Base-by-base conservation (phyloP, 768 basidiomycete species). In the Trametes gibbosa region DNA sequence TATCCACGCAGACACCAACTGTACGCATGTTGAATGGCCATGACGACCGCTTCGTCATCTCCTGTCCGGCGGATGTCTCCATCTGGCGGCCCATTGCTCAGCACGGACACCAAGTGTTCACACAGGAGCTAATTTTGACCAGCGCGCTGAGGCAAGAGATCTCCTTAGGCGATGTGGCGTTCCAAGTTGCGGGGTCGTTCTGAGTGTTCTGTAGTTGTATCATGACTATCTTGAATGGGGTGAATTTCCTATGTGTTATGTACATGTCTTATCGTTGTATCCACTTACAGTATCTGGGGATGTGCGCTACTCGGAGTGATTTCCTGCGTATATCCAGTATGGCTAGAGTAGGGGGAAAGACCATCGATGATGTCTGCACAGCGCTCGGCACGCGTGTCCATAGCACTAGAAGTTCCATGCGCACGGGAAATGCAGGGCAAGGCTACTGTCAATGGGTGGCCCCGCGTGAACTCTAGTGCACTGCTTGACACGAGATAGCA, bases 111-210 rank as follows among this genome's bases (percentile, higher is more conserved):
- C 76, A 76, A 19, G 78, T 93, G n/a, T 92, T 90, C 70, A 80
- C 79, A 0, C 79, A 81, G 27, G 90, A 92, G 68, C 73, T 93
- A 25, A 69, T 94, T 14, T 70, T 92, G 58, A 82, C 76, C 34
- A 83, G 79, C 0, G 82, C 84, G 0, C 69, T 92, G 68, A 83
- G 76, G 59, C 92, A 92, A 69, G 72, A 85, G 63, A 75, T 90
- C 21, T 82, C 84, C 23, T 89, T 84, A 83, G 79, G 89, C 24
- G 77, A 79, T 16, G 23, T 19, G 1, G 32, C 39, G n/a, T 58
- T 50, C 46, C 46, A 17, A 10, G 56, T 62, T 7, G 27, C 56
- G 4, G 56, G 51, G 2, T 58, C 61, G 3, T 56, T 46, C 46
- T 49, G 46, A 53, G 29, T 35, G 2, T 1, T 35, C 8, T 29